Percentiles rank a stretch among this genome's conserved stretches.
Evolutionary conservation across 768 basidiomycete genomes (phyloP).

Genomic region (Naganishia vaughanmartiniae): DNA sequence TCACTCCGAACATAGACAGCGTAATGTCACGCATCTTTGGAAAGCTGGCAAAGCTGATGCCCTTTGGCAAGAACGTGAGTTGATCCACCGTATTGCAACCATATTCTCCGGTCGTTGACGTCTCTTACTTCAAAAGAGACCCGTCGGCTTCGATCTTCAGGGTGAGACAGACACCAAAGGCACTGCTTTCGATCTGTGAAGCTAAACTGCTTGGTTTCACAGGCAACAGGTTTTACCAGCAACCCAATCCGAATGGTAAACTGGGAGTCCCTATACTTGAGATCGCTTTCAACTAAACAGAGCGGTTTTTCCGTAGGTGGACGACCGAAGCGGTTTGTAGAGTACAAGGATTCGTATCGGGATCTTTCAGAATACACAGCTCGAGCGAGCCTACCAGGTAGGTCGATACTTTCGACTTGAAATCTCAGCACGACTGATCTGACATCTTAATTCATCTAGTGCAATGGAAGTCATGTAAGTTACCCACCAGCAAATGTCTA

Average conservation of each 20-base stretch:
- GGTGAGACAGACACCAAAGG: not conserved
- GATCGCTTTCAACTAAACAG: too few species aligned
- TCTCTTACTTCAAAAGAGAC: not conserved
- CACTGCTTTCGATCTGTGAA: not conserved
- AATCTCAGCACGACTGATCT: not conserved
- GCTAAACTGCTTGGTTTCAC: not conserved
- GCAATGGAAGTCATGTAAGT: conserved; percentile 30
- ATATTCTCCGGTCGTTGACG: too few species aligned
- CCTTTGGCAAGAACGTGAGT: conserved; percentile 23
- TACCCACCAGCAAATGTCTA: not conserved
- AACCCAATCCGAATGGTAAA: conserved; percentile 25
- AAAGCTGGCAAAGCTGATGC: conserved; percentile 25
- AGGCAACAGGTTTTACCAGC: conserved; percentile 29
- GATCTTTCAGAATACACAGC: conserved; percentile 26
- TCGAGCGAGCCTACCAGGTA: conserved; percentile 18
- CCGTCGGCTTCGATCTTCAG: conserved; percentile 27
- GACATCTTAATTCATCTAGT: not conserved
- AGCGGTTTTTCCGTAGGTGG: not conserved
- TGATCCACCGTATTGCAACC: not conserved
- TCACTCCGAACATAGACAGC: not conserved
- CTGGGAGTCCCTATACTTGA: not conserved
- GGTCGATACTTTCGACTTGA: not conserved
- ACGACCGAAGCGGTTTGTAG: conserved; percentile 27
- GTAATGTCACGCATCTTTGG: conserved; percentile 24
- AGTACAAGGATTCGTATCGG: conserved; percentile 25